Base-by-base conservation (phyloP, 1,284 basidiomycete species). In the Ustilago lituana region DNA sequence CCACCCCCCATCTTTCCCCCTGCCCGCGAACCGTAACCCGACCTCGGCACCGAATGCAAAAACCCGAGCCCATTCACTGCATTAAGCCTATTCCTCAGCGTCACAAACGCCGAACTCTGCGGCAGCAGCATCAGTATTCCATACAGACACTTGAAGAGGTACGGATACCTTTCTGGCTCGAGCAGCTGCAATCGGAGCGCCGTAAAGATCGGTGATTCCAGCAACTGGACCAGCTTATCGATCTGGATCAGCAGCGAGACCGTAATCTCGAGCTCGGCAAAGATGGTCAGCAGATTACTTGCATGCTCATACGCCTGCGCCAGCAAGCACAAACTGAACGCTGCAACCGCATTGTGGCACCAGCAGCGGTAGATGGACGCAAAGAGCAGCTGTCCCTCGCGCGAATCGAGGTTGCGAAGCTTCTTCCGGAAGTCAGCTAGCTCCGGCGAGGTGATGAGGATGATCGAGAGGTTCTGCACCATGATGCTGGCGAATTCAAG, bases 251-350 rank as follows among this genome's bases (percentile, higher is more conserved):
- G 86, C 78, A 98, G 88, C 22, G 89, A 89, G 4, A 98, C 94
- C 0, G 94, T 98, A 71, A 98, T 91, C 82, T 99, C 96, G 37
- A 98, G 85, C 67, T 94, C 95, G 22, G 62, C 48, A 92, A 99
- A 97, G 68, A 98, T 97, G 57, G 91, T 90, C n/a, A 99, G 85
- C 24, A 99, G 86, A 82, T 95, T 96, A 35, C 93, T 96, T 1
- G 96, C 96, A 83, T 98, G 96, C 81, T 99, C 96, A 78, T 98
- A 99, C 4, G 95, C 94, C 83, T 98, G 96, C 0, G 95, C 94
- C 11, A 98, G 86, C 19, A 99, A 86, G 82, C 96, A 99, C 4
- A 99, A 86, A 1, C 93, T 92, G 79, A 99, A 96, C 0, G 94
- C 93, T 0, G 96, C 91, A 22, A 98, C 94, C 0, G 96, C 91